Conservation (phyloP, 345 rosid genomes). For the Psidium guajava region DNA sequence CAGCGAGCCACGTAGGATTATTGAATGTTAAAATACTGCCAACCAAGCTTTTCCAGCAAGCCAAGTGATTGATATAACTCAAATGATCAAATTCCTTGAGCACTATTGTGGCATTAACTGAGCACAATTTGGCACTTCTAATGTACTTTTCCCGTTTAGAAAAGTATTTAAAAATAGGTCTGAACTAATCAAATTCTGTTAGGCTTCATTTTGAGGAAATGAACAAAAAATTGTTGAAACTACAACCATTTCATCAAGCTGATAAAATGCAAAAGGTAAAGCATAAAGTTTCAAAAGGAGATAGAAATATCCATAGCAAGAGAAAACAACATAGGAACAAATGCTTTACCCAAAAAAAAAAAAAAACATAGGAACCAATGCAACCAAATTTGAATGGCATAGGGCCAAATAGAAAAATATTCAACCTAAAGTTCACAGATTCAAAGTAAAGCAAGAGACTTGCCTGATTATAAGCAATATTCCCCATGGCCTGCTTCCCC, state of each 20-base stretch:
- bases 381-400: neutral
- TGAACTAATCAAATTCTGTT: neutral
- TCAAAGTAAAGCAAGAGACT: slow-evolving; percentile 8
- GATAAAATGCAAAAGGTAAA: neutral
- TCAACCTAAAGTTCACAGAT: neutral
- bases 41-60: neutral
- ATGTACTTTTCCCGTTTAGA: neutral
- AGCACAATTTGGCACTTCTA: neutral
- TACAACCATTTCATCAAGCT: neutral
- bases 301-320: neutral
- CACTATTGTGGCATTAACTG: neutral
- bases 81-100: neutral
- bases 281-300: neutral
- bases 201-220: neutral
- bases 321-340: neutral
- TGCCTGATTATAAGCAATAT: slow-evolving; percentile 90
- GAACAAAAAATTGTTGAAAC: neutral
- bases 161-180: neutral
- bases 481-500: slow-evolving; percentile 99
- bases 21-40: neutral
- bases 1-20: neutral
- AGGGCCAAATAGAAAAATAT: neutral
- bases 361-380: neutral
- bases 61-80: neutral
- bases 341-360: too few species aligned